These are phyloP conservation scores for Sphaerulina vaccinii DNA, from an alignment of 2,329 filamentous ascomycete genomes.

Conservation along the genomic window DNA sequence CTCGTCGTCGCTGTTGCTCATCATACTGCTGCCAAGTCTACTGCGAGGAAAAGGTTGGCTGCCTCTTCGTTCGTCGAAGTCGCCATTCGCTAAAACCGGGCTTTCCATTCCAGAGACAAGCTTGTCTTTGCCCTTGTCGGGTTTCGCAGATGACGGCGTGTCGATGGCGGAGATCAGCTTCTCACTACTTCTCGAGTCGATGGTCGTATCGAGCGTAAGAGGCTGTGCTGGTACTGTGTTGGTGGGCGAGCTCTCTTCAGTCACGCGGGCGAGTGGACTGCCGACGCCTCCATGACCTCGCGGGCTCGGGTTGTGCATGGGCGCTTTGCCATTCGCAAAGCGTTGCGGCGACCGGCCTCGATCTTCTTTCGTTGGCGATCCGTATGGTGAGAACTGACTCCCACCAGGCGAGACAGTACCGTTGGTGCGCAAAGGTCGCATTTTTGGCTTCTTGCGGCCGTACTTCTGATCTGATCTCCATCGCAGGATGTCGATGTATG, in stretches of 20 bases:
- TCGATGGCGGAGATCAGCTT: constrained; percentile 40
- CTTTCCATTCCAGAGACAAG: constrained; percentile 39
- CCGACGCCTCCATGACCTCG: constrained; percentile 59
- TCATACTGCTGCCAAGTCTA: constrained; percentile 24
- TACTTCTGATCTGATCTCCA: constrained; percentile 97
- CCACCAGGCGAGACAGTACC: constrained; percentile 51
- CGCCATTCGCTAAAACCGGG: constrained; percentile 19
- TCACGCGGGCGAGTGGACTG: constrained; percentile 71
- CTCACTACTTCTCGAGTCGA: constrained; percentile 22
- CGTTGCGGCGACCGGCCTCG: constrained; percentile 72
- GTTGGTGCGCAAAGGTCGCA: constrained; percentile 49
- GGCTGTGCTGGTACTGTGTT: constrained; percentile 32
- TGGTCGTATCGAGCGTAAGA: constrained; percentile 39
- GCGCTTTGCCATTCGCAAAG: constrained; percentile 59
- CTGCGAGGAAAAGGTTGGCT: constrained; percentile 24
- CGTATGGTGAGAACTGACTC: constrained; percentile 60
- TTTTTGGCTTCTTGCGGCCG: constrained; percentile 58
- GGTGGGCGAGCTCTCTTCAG: constrained; percentile 58
- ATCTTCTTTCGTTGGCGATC: constrained; percentile 58
- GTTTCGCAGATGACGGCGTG: constrained; percentile 21
- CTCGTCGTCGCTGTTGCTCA: constrained; percentile 25
- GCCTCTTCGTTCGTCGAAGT: constrained; percentile 22
- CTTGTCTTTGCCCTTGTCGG: constrained; percentile 37
- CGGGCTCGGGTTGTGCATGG: constrained; percentile 61
- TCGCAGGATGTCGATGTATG: constrained; percentile 89